Percentiles rank a stretch among this genome's conserved stretches.
These are phyloP conservation scores for Aspergillus steynii DNA, from an alignment of 495 filamentous ascomycete species.

Conservation along the genomic window DNA sequence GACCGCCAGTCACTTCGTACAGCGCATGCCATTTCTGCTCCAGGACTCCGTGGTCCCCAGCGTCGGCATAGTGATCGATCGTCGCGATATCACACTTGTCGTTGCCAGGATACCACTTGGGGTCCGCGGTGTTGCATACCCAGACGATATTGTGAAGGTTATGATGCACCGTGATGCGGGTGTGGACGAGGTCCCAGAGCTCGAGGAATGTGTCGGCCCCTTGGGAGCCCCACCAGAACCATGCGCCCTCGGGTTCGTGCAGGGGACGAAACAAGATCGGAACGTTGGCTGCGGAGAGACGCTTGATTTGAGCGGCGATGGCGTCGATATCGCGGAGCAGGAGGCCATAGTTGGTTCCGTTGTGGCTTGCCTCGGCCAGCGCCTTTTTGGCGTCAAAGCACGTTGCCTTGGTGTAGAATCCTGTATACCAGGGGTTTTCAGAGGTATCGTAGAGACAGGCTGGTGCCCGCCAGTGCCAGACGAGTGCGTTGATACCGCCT, in stretches of 20 bases:
- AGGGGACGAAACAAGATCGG: constrained; percentile 13
- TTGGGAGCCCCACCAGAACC: constrained; percentile 14
- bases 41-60: constrained; percentile 7
- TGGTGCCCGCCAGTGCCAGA: constrained; percentile 12
- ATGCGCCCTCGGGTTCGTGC: constrained; percentile 11
- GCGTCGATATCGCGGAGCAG: constrained; percentile 14
- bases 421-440: constrained; percentile 5
- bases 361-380: neutral
- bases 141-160: constrained; percentile 11
- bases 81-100: constrained; percentile 11
- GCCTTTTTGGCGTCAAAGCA: constrained; percentile 5
- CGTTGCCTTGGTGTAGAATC: constrained; percentile 13
- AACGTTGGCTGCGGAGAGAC: constrained; percentile 1
- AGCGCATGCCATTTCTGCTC: constrained; percentile 4
- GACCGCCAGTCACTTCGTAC: neutral
- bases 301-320: constrained; percentile 9
- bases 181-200: constrained; percentile 9
- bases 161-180: constrained; percentile 6
- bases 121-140: constrained; percentile 6
- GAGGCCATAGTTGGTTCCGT: constrained; percentile 6
- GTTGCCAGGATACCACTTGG: constrained; percentile 12
- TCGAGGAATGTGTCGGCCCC: constrained; percentile 4
- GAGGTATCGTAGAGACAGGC: neutral
- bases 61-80: constrained; percentile 8
- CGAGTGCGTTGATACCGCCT: constrained; percentile 7